Base-by-base conservation (phyloP, 371 early-diverging fungal species). In the Edhazardia aedis region DNA sequence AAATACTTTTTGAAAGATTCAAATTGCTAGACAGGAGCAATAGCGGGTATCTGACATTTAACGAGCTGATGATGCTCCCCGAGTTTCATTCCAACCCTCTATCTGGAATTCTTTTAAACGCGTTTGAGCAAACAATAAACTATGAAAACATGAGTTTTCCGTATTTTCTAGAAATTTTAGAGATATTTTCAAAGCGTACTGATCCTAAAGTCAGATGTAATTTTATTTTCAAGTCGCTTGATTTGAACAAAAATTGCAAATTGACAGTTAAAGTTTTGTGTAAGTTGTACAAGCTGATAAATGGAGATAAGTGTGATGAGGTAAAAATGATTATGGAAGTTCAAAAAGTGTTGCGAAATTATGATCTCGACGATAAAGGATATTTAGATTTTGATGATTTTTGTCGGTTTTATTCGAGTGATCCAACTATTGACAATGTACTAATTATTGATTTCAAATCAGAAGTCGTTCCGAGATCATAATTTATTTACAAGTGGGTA, bases 11-110 rank as follows among this genome's bases (percentile, higher is more conserved):
- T 56, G 61, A 63, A 28, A 46, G 68, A 28, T 67, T 67, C 47
- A 52, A 36, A 18, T 54, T 47, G 47, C 25, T 67, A 26, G 64
- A 67, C 30, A 63, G 28, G 33, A 23, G 26, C 9, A 38, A 47
- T n/a, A 27, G 30, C 21, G 64, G 64, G 19, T 58, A 53, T 49
- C 23, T 67, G 6, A 56, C 64, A 16, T 67, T 46, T 42, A 51
- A 55, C 2, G 68, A 67, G 11, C 30, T 67, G 14, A 56, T 62
- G 38, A 57, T 50, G 33, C 54, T 67, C 3, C 68, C 68, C 19
- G 68, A 67, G 47, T 63, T 67, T 48, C 49, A 54, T 11, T 50
- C 55, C 0, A 67, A 67, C 46, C 68, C 68, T n/a, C 51, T 67
- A n/a, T 53, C 29, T n/a, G 50, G 39, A 14, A 47, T 60, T 4